A percentile compares a stretch with the other conserved stretches of the same genome.
Conservation (phyloP, 495 filamentous ascomycete species). For the Tuber microsphaerosporum region DNA sequence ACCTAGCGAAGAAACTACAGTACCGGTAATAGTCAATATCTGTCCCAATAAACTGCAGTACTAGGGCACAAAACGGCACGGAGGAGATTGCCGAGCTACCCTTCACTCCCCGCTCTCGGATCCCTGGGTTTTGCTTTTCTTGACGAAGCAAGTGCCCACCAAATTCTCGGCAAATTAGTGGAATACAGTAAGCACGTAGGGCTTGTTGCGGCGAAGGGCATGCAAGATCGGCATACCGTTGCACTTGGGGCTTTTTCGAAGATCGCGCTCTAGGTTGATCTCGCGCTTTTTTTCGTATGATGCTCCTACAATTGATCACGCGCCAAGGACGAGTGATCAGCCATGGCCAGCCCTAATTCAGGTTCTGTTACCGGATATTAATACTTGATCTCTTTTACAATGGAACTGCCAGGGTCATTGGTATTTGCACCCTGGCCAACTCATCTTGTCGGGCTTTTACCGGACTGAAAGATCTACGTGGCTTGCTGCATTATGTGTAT, state of each 20-base stretch:
- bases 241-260: background rate
- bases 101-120: background rate
- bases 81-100: background rate
- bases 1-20: background rate
- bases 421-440: background rate
- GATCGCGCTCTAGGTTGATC: background rate
- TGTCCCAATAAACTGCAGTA: background rate
- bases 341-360: background rate
- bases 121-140: background rate
- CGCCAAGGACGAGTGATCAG: background rate
- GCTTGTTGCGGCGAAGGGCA: background rate
- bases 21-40: background rate
- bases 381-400: background rate
- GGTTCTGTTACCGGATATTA: background rate
- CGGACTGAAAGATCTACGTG: background rate
- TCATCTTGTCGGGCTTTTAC: background rate
- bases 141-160: background rate
- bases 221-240: background rate
- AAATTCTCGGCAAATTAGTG: background rate
- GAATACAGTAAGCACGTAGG: background rate
- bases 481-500: background rate
- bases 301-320: background rate
- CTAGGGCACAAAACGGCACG: background rate
- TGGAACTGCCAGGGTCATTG: background rate
- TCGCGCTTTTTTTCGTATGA: background rate